Evolutionary conservation across 2,329 filamentous ascomycete genomes (phyloP).

Genomic region (Colletotrichum noveboracense): DNA sequence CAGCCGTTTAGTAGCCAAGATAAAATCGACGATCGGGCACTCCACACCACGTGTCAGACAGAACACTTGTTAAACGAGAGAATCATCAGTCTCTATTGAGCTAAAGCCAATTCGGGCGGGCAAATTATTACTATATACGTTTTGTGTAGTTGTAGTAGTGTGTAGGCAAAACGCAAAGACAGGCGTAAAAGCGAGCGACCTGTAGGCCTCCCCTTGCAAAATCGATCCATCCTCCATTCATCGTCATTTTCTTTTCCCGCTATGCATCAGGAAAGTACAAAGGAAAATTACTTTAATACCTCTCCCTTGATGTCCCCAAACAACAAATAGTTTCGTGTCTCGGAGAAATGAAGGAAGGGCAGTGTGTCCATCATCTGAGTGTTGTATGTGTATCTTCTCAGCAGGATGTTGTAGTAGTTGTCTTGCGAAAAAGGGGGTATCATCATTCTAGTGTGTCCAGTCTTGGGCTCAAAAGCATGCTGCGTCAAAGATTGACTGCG

Average conservation of each 20-base stretch:
- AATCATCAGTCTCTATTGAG: background rate
- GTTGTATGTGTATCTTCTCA: background rate
- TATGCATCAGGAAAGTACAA: constrained; percentile 9
- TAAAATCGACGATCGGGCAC: background rate
- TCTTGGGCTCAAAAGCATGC: constrained; percentile 17
- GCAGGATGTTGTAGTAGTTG: background rate
- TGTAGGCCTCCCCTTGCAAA: background rate
- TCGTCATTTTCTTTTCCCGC: constrained; percentile 7
- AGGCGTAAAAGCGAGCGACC: background rate
- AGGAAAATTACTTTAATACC: constrained; percentile 4
- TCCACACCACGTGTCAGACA: background rate
- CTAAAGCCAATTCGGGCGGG: background rate
- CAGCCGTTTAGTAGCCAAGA: background rate
- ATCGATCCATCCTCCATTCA: background rate
- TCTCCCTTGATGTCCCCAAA: background rate
- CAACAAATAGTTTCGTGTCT: background rate
- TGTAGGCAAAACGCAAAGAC: background rate
- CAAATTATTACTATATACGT: constrained; percentile 27
- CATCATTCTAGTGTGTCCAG: constrained; percentile 34
- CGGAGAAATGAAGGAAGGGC: background rate
- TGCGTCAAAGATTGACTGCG: constrained; percentile 13
- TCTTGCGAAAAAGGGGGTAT: constrained; percentile 39
- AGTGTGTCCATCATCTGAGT: background rate
- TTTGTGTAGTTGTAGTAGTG: constrained; percentile 4
- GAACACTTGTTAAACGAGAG: background rate